phyloP scores from a whole-genome alignment of 2,329 filamentous ascomycete genomes.

The Fusarium continuum region DNA sequence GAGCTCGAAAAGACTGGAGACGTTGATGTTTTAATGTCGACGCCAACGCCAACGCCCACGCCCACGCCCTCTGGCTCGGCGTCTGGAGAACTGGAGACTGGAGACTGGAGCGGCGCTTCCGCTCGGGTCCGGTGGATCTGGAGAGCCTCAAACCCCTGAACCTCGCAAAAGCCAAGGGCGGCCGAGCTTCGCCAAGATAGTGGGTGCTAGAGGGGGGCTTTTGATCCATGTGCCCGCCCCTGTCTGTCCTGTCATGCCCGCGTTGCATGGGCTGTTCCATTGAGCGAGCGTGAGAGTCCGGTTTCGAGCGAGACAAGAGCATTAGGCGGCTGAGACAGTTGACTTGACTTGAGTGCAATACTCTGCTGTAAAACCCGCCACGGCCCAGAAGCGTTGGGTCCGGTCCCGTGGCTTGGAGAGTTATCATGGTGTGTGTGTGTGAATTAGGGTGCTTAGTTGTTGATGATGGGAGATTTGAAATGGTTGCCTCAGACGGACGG shows the following conservation, averaged over 20 bases:
- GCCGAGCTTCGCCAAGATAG: slow-evolving; percentile 24
- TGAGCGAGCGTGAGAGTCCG: slow-evolving; percentile 17
- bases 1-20: slow-evolving; percentile 17
- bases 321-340: slow-evolving; percentile 26
- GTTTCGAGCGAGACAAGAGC: slow-evolving; percentile 26
- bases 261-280: not conserved
- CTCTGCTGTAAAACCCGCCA: slow-evolving; percentile 21
- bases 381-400: slow-evolving; percentile 31
- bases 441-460: not conserved
- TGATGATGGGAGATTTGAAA: not conserved
- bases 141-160: slow-evolving; percentile 22
- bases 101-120: slow-evolving; percentile 28
- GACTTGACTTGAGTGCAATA: no score
- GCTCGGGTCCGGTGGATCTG: slow-evolving; percentile 35
- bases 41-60: no score
- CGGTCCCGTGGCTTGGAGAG: not conserved
- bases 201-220: slow-evolving; percentile 20
- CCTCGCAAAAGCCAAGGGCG: slow-evolving; percentile 19
- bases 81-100: slow-evolving; percentile 16
- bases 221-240: slow-evolving; percentile 23
- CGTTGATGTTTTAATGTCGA: slow-evolving; percentile 36
- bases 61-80: slow-evolving; percentile 15
- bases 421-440: not conserved
- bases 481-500: no score
- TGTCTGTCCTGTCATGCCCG: slow-evolving; percentile 12